Conservation (phyloP, 2,329 filamentous ascomycete species). For the Aspergillus aculeatinus region DNA sequence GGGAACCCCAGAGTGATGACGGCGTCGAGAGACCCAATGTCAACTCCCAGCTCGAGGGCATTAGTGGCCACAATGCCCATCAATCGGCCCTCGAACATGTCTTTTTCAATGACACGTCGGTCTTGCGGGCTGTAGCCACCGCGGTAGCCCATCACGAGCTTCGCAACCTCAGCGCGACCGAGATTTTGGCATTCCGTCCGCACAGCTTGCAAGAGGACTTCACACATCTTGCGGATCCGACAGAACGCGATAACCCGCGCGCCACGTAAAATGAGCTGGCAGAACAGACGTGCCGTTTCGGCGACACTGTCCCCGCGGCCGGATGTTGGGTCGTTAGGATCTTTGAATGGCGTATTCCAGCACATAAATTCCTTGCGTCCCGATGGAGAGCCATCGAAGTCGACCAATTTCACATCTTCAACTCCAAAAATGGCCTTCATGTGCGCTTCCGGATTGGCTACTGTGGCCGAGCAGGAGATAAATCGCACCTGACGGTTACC, state of each 20-base stretch:
- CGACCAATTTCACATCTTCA: constrained; percentile 74
- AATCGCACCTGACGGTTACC: constrained; percentile 86
- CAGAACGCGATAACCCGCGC: constrained; percentile 94
- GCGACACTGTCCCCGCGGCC: constrained; percentile 78
- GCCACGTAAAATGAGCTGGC: constrained; percentile 81
- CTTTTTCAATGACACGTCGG: constrained; percentile 79
- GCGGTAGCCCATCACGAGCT: constrained; percentile 89
- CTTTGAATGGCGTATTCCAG: constrained; percentile 96
- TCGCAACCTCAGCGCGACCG: constrained; percentile 71
- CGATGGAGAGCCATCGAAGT: constrained; percentile 90
- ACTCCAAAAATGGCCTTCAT: constrained; percentile 95
- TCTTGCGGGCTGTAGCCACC: constrained; percentile 94
- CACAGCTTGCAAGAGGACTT: constrained; percentile 76
- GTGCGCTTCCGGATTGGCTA: constrained; percentile 86
- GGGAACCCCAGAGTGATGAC: constrained; percentile 94
- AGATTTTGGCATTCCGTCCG: constrained; percentile 72
- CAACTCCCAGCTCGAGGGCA: constrained; percentile 88
- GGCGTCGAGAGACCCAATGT: constrained; percentile 91
- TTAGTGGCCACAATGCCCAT: constrained; percentile 92
- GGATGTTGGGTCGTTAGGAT: constrained; percentile 80
- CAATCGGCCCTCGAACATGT: constrained; percentile 96
- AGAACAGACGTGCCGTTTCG: constrained; percentile 88
- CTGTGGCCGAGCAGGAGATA: constrained; percentile 93
- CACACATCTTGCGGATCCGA: constrained; percentile 81
- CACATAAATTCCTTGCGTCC: constrained; percentile 93